phyloP scores from a whole-genome alignment of 495 filamentous ascomycete genomes.

The Cercophora samala region DNA sequence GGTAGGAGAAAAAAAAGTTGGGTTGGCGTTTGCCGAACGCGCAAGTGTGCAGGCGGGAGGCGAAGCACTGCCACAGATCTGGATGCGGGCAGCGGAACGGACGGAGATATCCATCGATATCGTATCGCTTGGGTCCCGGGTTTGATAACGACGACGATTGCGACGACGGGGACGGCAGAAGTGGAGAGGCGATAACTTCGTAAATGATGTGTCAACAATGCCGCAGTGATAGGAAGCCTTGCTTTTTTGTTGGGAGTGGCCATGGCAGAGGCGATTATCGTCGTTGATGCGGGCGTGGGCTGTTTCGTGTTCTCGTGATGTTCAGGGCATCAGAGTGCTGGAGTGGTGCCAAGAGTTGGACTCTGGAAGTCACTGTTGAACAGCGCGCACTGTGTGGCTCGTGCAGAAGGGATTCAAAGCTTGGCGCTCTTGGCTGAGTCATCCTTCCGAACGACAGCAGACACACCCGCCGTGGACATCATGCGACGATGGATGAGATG shows the following conservation, averaged over 20 bases:
- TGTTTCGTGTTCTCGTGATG: neutral
- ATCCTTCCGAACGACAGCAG: neutral
- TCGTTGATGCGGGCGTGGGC: neutral
- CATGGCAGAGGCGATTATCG: neutral
- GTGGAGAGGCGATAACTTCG: neutral
- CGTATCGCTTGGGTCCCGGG: neutral
- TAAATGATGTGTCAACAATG: neutral
- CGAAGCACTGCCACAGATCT: neutral
- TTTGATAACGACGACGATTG: neutral
- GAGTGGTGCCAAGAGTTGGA: neutral
- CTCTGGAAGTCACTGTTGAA: neutral
- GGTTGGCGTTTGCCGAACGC: neutral
- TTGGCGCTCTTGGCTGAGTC: neutral
- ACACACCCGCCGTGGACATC: neutral
- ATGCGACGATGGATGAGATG: neutral
- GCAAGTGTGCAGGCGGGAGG: neutral
- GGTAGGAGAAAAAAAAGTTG: neutral
- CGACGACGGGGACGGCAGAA: no score
- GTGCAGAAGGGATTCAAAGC: neutral
- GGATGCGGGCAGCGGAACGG: neutral
- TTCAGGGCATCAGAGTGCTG: neutral
- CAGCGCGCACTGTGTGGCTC: neutral
- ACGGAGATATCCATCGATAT: neutral
- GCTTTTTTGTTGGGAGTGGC: neutral
- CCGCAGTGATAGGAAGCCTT: neutral